These are phyloP conservation scores for Termitomyces sp. DNA, from an alignment of 768 basidiomycete species.

Conservation along the genomic window DNA sequence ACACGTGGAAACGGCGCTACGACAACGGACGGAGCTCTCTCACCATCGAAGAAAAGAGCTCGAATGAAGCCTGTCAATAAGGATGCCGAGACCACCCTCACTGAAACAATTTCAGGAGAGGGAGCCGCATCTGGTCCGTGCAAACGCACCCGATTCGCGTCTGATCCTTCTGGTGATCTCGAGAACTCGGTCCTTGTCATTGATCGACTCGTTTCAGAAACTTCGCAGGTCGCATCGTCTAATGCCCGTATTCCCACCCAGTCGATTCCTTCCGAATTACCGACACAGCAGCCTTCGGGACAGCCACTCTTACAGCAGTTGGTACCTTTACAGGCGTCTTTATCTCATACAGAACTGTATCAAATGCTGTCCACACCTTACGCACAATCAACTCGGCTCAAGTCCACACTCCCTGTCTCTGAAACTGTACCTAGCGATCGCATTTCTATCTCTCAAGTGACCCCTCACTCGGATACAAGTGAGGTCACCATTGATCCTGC, in stretches of 20 bases:
- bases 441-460: background rate
- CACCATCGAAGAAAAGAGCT: slow-evolving; percentile 1
- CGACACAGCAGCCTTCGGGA: background rate
- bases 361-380: background rate
- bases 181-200: background rate
- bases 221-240: background rate
- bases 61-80: background rate
- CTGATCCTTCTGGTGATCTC: background rate
- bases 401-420: background rate
- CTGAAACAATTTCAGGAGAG: background rate
- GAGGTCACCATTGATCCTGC: slow-evolving; percentile 14
- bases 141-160: slow-evolving; percentile 2
- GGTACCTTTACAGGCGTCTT: background rate
- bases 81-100: background rate
- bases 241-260: background rate
- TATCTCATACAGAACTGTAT: background rate
- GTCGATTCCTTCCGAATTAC: background rate
- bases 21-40: background rate
- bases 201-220: background rate
- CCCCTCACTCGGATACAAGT: background rate
- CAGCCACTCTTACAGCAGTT: background rate
- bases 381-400: background rate
- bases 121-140: background rate
- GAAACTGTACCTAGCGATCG: background rate
- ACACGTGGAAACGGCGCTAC: background rate